Evolutionary conservation across 2,329 filamentous ascomycete species (phyloP).

Genomic region (Fusarium setosum): DNA sequence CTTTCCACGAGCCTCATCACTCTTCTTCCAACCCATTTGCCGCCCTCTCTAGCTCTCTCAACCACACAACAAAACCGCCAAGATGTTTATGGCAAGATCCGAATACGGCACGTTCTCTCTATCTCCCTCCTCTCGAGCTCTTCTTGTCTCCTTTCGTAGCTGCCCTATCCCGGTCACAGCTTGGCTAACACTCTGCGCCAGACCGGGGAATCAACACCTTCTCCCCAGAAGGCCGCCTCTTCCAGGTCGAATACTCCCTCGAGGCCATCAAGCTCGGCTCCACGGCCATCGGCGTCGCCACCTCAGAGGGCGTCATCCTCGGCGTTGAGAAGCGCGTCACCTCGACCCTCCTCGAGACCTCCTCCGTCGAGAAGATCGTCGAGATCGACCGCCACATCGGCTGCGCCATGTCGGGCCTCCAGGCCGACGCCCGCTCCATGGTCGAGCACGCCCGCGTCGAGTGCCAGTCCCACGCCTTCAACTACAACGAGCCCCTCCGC

Average conservation of each 20-base stretch:
- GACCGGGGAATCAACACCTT: constrained; percentile 99
- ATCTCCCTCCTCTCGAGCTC: constrained; percentile 28
- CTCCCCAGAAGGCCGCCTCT: constrained; percentile 98
- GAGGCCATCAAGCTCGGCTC: constrained; percentile 99
- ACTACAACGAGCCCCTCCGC: constrained; percentile 94
- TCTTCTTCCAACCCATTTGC: neutral
- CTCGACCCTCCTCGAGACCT: constrained; percentile 95
- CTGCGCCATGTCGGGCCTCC: constrained; percentile 97
- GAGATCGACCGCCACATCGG: constrained; percentile 99
- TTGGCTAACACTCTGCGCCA: constrained; percentile 52
- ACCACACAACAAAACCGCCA: constrained; percentile 56
- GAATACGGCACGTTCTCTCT: constrained; percentile 87
- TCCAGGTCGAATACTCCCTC: constrained; percentile 99
- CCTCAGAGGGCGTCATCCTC: constrained; percentile 92
- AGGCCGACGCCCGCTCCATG: constrained; percentile 97
- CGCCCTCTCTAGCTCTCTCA: constrained; percentile 23
- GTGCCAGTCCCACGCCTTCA: constrained; percentile 96
- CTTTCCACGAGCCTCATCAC: neutral
- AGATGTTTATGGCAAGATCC: constrained; percentile 99
- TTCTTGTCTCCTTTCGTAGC: neutral
- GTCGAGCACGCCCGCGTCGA: constrained; percentile 98
- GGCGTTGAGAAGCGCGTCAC: constrained; percentile 99
- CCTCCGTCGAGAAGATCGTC: constrained; percentile 99
- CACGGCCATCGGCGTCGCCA: constrained; percentile 97
- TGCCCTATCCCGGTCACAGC: neutral